Evolutionary conservation across 2,329 filamentous ascomycete species (phyloP).

Genomic region (Penicillium hordei): DNA sequence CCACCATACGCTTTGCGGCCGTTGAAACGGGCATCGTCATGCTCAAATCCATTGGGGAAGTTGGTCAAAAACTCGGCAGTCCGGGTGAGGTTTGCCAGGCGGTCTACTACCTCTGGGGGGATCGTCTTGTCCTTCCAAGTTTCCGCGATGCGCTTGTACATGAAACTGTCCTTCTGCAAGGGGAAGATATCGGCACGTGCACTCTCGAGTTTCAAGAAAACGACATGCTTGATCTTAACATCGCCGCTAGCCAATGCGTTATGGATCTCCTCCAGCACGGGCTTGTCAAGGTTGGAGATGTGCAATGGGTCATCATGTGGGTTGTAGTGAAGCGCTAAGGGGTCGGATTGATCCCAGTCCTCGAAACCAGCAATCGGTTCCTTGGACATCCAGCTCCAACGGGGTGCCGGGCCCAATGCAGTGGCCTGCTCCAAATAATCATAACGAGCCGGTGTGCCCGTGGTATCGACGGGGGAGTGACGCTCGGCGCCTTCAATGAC

Average conservation of each 20-base stretch:
- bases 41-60: slow-evolving; percentile 27
- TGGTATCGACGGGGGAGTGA: slow-evolving; percentile 20
- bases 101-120: slow-evolving; percentile 31
- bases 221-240: slow-evolving; percentile 46
- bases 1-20: slow-evolving; percentile 38
- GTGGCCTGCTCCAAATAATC: slow-evolving; percentile 21
- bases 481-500: slow-evolving; percentile 23
- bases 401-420: slow-evolving; percentile 20
- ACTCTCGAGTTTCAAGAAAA: slow-evolving; percentile 49
- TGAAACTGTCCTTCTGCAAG: slow-evolving; percentile 41
- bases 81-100: slow-evolving; percentile 30
- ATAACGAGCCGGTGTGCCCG: slow-evolving; percentile 22
- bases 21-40: slow-evolving; percentile 19
- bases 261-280: slow-evolving; percentile 25
- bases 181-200: slow-evolving; percentile 50
- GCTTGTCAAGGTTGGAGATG: slow-evolving; percentile 41
- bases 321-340: slow-evolving; percentile 32
- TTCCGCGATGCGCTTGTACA: slow-evolving; percentile 38
- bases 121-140: slow-evolving; percentile 38
- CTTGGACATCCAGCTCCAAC: slow-evolving; percentile 29
- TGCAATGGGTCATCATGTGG: slow-evolving; percentile 43
- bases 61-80: slow-evolving; percentile 33
- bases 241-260: slow-evolving; percentile 29
- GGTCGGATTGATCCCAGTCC: slow-evolving; percentile 21
- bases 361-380: slow-evolving; percentile 26